Conservation (phyloP, 768 basidiomycete genomes). For the Mycena kentingensis region DNA sequence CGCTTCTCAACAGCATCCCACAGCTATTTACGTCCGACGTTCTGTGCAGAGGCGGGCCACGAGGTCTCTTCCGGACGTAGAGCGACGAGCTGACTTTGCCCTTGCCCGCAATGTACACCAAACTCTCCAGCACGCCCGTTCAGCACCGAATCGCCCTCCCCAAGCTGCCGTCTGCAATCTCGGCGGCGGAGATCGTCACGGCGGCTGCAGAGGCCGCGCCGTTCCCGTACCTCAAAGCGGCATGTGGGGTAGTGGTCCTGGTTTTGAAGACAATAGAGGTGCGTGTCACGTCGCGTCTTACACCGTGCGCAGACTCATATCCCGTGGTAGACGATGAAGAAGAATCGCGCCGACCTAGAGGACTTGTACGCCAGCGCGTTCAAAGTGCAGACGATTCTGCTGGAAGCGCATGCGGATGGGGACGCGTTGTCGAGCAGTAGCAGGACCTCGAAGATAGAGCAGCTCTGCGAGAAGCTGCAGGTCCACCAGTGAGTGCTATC, state of each 20-base stretch:
- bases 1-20: too few species aligned
- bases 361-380: conserved; percentile 1
- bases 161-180: neutral
- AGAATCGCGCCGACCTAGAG: conserved; percentile 10
- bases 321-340: conserved; percentile 11
- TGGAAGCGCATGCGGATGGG: neutral
- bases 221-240: conserved; percentile 7
- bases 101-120: too few species aligned
- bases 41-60: too few species aligned
- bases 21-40: too few species aligned
- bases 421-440: neutral
- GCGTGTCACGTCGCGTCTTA: neutral
- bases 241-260: conserved; percentile 4
- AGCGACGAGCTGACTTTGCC: too few species aligned
- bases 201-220: conserved; percentile 4
- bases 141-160: too few species aligned
- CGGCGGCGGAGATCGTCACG: neutral
- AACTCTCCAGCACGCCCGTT: too few species aligned
- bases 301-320: neutral
- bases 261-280: conserved; percentile 7
- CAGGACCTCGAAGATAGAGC: too few species aligned
- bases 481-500: neutral
- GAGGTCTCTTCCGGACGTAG: too few species aligned
- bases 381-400: neutral
- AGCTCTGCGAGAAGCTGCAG: neutral